Base-by-base conservation (phyloP, 345 rosid species). In the Camelina hispida region DNA sequence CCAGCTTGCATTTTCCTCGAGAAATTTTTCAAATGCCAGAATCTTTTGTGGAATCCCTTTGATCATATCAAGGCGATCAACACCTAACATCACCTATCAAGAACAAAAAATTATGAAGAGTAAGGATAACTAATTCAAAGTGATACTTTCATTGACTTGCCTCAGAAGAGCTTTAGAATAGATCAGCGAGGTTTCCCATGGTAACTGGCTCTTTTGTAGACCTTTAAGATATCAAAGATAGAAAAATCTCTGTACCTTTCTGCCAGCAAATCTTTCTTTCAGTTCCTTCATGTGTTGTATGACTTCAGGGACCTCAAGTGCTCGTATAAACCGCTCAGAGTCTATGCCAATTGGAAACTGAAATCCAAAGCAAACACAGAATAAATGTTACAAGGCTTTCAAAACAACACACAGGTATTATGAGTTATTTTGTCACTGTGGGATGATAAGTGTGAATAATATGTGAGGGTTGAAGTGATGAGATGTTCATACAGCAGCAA, bases 301-400 rank as follows among this genome's bases (percentile, higher is more conserved):
- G 71, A 91, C 98, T 13, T 56, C 71, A 54, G 76, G 82, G 66
- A 80, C 68, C 47, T 89, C 90, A 69, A 96, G 93, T 56, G 99
- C 97, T 76, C 89, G 81, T 68, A 78, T 88, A 82, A 96, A 93
- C 60, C 97, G 83, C 4, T 86, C 89, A 40, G 97, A 91, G 82
- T 96, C 99, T 82, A 96, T 96, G 59, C 99, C 98, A 67, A 96
- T 96, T 40, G 99, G 99, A 81, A 96, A 96, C 99, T 96, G 87
- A 58, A 71, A 37, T 61, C 34, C 52, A 59, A 68, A 79, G 59
- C 69, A 76, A 37, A 57, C 62, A 48, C 44, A 47, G 53, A 34
- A 67, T 32, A 68, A 67, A 37, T 32, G 65, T 58, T 66, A 38
- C 15, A 52, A 69, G 35, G 38, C 68, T 32, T 37, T 16, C 47